phyloP scores from a whole-genome alignment of 352 stramenopile genomes.

The Globisporangium polare region DNA sequence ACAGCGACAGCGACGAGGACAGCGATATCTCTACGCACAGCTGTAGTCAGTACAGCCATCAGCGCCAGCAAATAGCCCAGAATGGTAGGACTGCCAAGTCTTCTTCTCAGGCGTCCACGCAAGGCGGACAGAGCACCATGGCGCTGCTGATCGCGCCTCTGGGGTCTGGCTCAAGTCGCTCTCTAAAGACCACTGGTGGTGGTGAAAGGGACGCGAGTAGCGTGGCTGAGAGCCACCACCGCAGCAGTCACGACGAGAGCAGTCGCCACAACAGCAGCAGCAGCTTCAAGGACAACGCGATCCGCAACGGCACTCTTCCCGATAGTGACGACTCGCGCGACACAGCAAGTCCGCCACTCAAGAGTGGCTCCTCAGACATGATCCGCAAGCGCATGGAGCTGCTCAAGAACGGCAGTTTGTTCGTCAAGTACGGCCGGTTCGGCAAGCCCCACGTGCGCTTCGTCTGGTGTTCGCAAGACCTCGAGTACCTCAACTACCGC shows the following conservation, averaged over 20 bases:
- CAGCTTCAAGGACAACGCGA: constrained; percentile 9
- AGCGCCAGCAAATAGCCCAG: constrained; percentile 7
- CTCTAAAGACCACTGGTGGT: not conserved
- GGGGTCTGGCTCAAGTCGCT: not conserved
- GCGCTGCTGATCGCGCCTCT: constrained; percentile 11
- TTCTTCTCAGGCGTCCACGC: not conserved
- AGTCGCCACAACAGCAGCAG: not conserved
- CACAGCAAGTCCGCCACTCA: constrained; percentile 1
- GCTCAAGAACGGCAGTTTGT: constrained; percentile 64
- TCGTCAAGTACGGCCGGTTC: constrained; percentile 76
- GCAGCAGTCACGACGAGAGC: constrained; percentile 7
- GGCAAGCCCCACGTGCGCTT: constrained; percentile 77
- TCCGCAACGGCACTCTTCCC: not conserved
- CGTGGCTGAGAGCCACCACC: not conserved
- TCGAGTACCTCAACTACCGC: constrained; percentile 77
- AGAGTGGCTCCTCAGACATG: constrained; percentile 48
- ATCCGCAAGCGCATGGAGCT: constrained; percentile 70
- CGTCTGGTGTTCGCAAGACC: constrained; percentile 70
- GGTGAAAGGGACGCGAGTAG: not conserved
- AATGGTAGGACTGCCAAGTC: not conserved
- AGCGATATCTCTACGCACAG: constrained; percentile 15
- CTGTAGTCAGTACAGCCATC: constrained; percentile 12
- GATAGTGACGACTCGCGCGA: not conserved
- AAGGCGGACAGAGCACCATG: constrained; percentile 5
- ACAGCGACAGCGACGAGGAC: constrained; percentile 47